A percentile compares a stretch with the other conserved stretches of the same genome.
These are phyloP conservation scores for Trichosporon faecale DNA, from an alignment of 1,284 basidiomycete genomes.

Conservation along the genomic window DNA sequence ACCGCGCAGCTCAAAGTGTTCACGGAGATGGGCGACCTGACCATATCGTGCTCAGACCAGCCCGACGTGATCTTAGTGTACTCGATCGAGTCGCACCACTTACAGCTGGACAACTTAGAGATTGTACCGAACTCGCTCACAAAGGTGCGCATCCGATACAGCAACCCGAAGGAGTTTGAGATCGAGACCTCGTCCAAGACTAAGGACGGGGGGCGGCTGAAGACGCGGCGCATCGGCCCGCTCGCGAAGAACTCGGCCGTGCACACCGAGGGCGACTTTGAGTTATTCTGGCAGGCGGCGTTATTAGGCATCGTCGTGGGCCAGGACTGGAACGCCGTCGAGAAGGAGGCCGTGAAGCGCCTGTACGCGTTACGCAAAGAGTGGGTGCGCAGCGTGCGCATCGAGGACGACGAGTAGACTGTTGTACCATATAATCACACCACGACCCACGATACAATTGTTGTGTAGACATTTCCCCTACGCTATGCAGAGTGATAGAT, in stretches of 20 bases:
- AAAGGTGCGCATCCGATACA: slow-evolving; percentile 27
- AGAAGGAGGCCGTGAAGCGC: slow-evolving; percentile 8
- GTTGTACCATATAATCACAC: slow-evolving; percentile 2
- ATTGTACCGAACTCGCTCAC: slow-evolving; percentile 5
- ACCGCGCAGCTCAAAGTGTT: slow-evolving; percentile 38
- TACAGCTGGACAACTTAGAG: slow-evolving; percentile 4
- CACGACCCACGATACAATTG: background rate
- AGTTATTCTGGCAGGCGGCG: slow-evolving; percentile 6
- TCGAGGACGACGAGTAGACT: background rate
- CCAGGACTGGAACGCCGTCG: background rate
- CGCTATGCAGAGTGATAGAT: background rate
- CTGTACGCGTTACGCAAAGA: slow-evolving; percentile 5
- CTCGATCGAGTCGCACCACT: background rate
- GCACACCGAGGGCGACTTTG: slow-evolving; percentile 4
- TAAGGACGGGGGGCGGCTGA: slow-evolving; percentile 12
- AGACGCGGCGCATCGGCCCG: slow-evolving; percentile 22
- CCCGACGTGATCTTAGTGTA: slow-evolving; percentile 29
- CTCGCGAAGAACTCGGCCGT: slow-evolving; percentile 2
- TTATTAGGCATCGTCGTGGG: slow-evolving; percentile 5
- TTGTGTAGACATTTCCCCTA: background rate
- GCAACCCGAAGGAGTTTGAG: slow-evolving; percentile 18
- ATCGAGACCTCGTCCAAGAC: slow-evolving; percentile 19
- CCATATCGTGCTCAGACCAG: slow-evolving; percentile 38
- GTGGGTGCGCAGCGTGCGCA: slow-evolving; percentile 7
- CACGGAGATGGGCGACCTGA: slow-evolving; percentile 34